Evolutionary conservation across 2,329 filamentous ascomycete genomes (phyloP).

Genomic region (Colletotrichum sp.): DNA sequence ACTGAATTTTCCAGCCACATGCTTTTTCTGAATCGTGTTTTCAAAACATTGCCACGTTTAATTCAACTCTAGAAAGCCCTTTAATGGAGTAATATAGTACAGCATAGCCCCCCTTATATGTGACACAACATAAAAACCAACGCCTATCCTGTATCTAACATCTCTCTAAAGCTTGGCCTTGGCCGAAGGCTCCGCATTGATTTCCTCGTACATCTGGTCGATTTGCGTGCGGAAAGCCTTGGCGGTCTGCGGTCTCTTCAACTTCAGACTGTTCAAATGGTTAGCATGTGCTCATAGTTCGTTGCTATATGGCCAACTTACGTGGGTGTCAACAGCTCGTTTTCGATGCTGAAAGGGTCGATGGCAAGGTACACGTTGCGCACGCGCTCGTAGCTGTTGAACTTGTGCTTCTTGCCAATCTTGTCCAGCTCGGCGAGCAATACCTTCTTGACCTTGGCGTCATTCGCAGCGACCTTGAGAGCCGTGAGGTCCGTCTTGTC

Average conservation of each 20-base stretch:
- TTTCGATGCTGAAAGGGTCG: constrained; percentile 93
- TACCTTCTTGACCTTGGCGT: constrained; percentile 75
- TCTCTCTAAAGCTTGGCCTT: constrained; percentile 50
- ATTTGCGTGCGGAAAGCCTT: constrained; percentile 59
- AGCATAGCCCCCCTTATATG: not conserved
- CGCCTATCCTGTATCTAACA: not conserved
- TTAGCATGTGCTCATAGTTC: constrained; percentile 19
- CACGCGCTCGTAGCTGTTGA: constrained; percentile 90
- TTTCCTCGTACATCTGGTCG: constrained; percentile 61
- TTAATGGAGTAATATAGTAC: constrained; percentile 8
- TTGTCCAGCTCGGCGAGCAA: constrained; percentile 80
- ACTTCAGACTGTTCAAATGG: constrained; percentile 54
- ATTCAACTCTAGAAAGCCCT: not conserved
- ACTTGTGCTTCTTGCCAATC: constrained; percentile 82
- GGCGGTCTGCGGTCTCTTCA: constrained; percentile 63
- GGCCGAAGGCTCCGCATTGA: constrained; percentile 43
- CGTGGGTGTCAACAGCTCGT: constrained; percentile 88
- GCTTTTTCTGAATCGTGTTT: not conserved
- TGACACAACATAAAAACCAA: constrained; percentile 2
- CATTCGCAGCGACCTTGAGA: constrained; percentile 68
- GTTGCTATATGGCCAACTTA: constrained; percentile 53
- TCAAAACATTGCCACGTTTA: not conserved
- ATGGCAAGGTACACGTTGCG: constrained; percentile 75
- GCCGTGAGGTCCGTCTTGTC: constrained; percentile 67
- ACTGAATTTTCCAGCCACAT: not conserved